Conservation (phyloP, 257 asterid species). For the Solanum tacnaense region DNA sequence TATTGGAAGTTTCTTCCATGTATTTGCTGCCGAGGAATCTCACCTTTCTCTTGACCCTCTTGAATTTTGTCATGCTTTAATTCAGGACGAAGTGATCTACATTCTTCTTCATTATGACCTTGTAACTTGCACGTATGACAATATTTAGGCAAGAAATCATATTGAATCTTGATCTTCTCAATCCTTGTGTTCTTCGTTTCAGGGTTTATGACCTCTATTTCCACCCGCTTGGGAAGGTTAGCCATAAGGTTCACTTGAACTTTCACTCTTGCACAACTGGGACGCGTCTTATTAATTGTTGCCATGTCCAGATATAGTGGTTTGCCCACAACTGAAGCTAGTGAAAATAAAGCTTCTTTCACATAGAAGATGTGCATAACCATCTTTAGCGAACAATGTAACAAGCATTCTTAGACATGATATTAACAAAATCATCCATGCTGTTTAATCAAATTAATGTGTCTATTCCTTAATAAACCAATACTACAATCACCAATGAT, state of each 20-base stretch:
- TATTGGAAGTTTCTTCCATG: not conserved
- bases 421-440: not conserved
- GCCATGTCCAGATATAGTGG: not conserved
- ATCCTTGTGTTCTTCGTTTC: not conserved
- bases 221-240: not conserved
- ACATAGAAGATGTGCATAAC: not conserved
- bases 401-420: not conserved
- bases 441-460: not conserved
- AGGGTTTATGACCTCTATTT: not conserved
- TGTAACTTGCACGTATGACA: not conserved
- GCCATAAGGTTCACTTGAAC: not conserved
- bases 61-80: not conserved
- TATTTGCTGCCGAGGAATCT: not conserved
- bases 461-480: not conserved
- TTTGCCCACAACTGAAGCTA: not conserved
- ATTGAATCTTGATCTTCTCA: not conserved
- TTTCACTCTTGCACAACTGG: not conserved
- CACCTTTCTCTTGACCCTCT: not conserved
- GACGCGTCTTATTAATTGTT: not conserved
- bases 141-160: not conserved
- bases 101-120: not conserved
- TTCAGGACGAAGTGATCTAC: not conserved
- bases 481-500: not conserved
- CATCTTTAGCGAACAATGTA: not conserved
- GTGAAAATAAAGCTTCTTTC: not conserved